Evolutionary conservation across 1,284 basidiomycete genomes (phyloP).

Genomic region (Chondrostereum purpureum): DNA sequence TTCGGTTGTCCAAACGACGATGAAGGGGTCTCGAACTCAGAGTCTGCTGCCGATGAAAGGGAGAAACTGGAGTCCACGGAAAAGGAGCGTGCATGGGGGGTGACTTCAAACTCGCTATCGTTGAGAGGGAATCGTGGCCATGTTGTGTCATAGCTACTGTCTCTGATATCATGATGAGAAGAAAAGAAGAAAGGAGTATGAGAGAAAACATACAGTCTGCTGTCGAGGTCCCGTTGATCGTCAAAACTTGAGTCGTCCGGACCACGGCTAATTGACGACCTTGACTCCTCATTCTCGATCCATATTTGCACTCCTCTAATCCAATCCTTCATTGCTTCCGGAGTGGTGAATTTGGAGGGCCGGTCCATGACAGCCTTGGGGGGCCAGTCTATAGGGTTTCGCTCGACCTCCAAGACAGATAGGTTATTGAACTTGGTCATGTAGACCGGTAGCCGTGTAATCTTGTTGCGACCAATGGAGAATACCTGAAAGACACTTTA

Average conservation of each 20-base stretch:
- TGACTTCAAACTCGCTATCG: conserved; percentile 28
- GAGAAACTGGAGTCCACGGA: conserved; percentile 59
- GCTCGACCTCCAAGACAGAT: conserved; percentile 81
- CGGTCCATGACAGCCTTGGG: conserved; percentile 48
- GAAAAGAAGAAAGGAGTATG: conserved; percentile 2
- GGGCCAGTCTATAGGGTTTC: conserved; percentile 93
- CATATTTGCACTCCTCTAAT: conserved; percentile 68
- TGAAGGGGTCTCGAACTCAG: conserved; percentile 19
- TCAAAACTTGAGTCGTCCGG: conserved; percentile 39
- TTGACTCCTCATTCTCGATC: conserved; percentile 50
- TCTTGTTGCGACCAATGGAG: conserved; percentile 81
- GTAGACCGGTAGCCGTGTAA: conserved; percentile 77
- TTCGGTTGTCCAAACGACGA: conserved; percentile 23
- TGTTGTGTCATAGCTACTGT: conserved; percentile 30
- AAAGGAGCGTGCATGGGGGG: conserved; percentile 52
- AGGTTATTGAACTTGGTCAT: conserved; percentile 69
- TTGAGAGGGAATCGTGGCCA: conserved; percentile 35
- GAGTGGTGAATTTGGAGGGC: conserved; percentile 31
- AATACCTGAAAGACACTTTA: conserved; percentile 56
- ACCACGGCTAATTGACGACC: conserved; percentile 24
- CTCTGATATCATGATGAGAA: conserved; percentile 21
- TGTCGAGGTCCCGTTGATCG: conserved; percentile 34
- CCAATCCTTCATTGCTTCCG: conserved; percentile 62
- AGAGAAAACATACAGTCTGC: conserved; percentile 32
- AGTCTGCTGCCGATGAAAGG: conserved; percentile 38